Conservation (phyloP, 345 rosid genomes). For the Citrus medica region DNA sequence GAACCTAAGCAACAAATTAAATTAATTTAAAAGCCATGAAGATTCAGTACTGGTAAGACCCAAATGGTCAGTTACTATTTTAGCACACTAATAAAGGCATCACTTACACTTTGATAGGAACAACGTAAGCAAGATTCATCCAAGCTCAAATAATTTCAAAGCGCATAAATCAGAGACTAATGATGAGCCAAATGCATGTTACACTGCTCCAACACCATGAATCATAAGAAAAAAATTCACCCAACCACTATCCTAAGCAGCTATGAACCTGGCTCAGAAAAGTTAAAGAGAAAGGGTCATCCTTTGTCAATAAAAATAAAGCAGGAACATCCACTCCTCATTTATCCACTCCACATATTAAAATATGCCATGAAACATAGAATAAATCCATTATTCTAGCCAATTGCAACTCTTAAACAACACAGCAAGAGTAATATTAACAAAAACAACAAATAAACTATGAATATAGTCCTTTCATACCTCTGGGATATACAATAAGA, state of each 20-base stretch:
- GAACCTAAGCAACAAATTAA: background rate
- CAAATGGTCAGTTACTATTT: background rate
- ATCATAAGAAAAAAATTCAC: slow-evolving; percentile 9
- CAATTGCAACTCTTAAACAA: background rate
- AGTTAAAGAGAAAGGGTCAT: slow-evolving; percentile 7
- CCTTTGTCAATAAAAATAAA: background rate
- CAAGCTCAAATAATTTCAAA: slow-evolving; percentile 14
- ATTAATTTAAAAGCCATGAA: background rate
- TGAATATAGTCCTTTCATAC: slow-evolving; percentile 35
- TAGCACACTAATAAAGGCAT: slow-evolving; percentile 4
- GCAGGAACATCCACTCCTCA: background rate
- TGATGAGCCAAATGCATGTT: slow-evolving; percentile 10
- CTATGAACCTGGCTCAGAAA: slow-evolving; percentile 11
- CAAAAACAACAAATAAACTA: background rate
- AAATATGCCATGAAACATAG: background rate
- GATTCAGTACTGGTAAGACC: background rate
- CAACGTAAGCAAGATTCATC: slow-evolving; percentile 10
- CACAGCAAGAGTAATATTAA: background rate
- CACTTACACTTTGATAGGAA: slow-evolving; percentile 10
- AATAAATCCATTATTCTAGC: background rate
- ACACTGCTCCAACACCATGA: background rate
- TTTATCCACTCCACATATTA: background rate
- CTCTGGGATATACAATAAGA: slow-evolving; percentile 98
- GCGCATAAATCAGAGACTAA: slow-evolving; percentile 6
- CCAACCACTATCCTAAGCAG: slow-evolving; percentile 12